Base-by-base conservation (phyloP, 192 early-diverging fungal genomes). In the Backusella circina region DNA sequence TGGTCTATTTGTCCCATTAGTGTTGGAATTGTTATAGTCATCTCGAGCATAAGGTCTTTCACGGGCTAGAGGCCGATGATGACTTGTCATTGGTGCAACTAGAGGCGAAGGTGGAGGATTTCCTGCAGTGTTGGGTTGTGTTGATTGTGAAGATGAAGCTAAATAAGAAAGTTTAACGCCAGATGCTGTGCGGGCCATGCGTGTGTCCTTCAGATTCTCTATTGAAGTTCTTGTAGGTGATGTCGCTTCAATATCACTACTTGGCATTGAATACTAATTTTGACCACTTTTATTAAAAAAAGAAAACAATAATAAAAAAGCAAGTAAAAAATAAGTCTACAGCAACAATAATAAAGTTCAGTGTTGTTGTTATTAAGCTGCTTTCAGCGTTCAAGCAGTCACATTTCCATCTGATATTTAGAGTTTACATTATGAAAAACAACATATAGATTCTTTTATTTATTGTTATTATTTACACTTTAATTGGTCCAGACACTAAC, bases 401-500 rank as follows among this genome's bases (percentile, higher is more conserved):
- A 61, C 54, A 28, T 12, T 23, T 23, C 2, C 2, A n/a, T 28
- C 26, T 28, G 23, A 26, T 61, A 10, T 61, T 61, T 26, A 61
- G 7, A 12, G 54, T 26, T 57, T 54, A 54, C 10, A 4, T 13
- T 4, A 28, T 61, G 9, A 61, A 61, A 61, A 23, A 28, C 26
- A 61, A 61, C n/a, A 21, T 13, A 21, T 30, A 0, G 54, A 61
- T 61, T 23, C 6, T 28, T 28, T 10, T 57, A 26, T 26, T 26
- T n/a, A 7, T 28, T 61, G 18, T n/a, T 28, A 61, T 28, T 61
- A 61, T 68, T 67, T 67, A 35, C 32, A 35, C 10, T 68, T 67
- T 68, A 47, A 23, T 44, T 41, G 3, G 73, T 77, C n/a, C 86
- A 81, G 36, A 87, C 81, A 36, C 67, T 70, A 33, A 91, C 90